A percentile compares a stretch with the other conserved stretches of the same genome.
phyloP scores from a whole-genome alignment of 352 stramenopile species.

The Globisporangium camurandrum region DNA sequence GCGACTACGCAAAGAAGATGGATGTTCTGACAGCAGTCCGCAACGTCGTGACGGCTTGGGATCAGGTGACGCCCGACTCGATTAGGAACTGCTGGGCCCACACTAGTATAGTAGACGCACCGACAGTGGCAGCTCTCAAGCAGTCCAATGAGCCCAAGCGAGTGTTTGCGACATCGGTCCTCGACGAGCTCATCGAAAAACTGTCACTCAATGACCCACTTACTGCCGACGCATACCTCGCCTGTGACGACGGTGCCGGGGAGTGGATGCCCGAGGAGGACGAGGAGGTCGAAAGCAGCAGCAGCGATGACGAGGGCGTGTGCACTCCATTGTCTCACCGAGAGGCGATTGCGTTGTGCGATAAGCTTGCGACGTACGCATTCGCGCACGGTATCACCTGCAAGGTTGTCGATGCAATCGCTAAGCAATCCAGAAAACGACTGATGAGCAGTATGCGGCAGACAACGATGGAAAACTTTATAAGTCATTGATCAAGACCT shows the following conservation, averaged over 20 bases:
- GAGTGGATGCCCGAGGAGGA: not conserved
- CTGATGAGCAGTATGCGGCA: not conserved
- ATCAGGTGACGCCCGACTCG: not conserved
- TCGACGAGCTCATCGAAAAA: not conserved
- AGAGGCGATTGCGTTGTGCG: not conserved
- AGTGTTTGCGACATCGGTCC: not conserved
- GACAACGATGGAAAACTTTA: too few species aligned
- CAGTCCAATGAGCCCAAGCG: slow-evolving; percentile 1
- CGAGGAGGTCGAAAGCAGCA: not conserved
- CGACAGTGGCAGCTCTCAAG: not conserved
- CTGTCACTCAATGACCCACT: not conserved
- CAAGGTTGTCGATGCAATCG: not conserved
- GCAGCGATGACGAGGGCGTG: not conserved
- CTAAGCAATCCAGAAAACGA: not conserved
- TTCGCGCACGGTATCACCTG: not conserved
- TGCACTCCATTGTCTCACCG: not conserved
- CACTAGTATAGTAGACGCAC: slow-evolving; percentile 5
- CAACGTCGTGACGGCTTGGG: slow-evolving; percentile 10
- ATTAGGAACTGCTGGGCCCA: slow-evolving; percentile 17
- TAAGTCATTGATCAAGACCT: too few species aligned
- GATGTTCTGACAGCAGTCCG: slow-evolving; percentile 12
- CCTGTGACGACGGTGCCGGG: not conserved
- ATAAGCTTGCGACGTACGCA: not conserved
- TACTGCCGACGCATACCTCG: not conserved
- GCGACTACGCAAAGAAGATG: not conserved